Conservation (phyloP, 139 green algal species). For the Pseudopediastrum boryanum region DNA sequence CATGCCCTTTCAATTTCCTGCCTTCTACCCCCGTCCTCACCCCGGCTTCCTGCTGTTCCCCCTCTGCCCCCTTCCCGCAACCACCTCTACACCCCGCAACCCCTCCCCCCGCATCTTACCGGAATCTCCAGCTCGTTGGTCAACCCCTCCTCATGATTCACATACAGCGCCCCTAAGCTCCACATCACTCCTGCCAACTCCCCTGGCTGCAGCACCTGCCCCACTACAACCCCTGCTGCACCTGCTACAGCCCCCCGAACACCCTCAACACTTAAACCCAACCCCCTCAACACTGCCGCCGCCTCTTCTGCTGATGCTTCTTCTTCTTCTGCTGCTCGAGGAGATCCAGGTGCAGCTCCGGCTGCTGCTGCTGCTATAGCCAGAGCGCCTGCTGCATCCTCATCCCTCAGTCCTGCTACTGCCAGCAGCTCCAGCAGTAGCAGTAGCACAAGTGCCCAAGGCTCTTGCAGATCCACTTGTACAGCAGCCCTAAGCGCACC, state of each 20-base stretch:
- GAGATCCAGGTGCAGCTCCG: neutral
- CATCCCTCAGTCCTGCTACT: neutral
- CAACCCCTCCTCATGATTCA: too few relatives aligned
- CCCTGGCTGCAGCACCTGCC: neutral
- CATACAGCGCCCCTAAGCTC: too few relatives aligned
- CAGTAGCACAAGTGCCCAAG: conserved; percentile 13
- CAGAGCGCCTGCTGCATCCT: neutral
- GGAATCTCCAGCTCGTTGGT: too few relatives aligned
- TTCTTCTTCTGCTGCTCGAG: neutral
- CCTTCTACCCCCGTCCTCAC: too few relatives aligned
- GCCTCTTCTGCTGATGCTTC: neutral
- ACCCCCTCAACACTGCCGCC: neutral
- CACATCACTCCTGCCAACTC: too few relatives aligned
- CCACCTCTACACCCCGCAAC: too few relatives aligned
- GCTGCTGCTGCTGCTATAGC: neutral
- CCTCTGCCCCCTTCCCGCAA: too few relatives aligned
- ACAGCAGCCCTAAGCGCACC: conserved; percentile 10
- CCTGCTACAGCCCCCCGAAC: too few relatives aligned
- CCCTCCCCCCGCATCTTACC: too few relatives aligned
- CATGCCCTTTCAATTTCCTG: too few relatives aligned
- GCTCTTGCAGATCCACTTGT: neutral
- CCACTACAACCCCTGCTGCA: neutral
- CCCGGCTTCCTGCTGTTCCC: too few relatives aligned
- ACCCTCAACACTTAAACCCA: too few relatives aligned
- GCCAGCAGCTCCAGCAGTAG: conserved; percentile 11